Evolutionary conservation across 495 filamentous ascomycete genomes (phyloP), one percentile per base, ranked within the genome.

Genomic region (Stereocaulon alpinum): DNA sequence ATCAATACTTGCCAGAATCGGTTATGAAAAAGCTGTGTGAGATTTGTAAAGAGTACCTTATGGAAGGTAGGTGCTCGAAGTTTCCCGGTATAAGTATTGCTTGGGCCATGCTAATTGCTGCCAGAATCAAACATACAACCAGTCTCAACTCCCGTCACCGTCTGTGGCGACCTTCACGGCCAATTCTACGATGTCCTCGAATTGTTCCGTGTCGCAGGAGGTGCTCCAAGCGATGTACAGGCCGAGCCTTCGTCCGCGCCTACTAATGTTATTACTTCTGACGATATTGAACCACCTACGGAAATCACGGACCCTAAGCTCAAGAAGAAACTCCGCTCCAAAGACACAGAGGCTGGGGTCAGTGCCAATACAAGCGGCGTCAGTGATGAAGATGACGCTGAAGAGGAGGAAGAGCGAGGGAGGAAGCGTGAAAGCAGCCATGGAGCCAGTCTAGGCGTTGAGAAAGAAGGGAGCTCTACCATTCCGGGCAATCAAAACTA

Each of bases 1-100:
- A 94, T 78, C 91, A 95, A 69, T 96, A 96, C 70, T 81, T 98
- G 18, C 91, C 92, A 6, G 93, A 98, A 74, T 73, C 83, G 43
- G 89, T 91, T 66, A 98, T 98, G 93, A 98, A 98, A 76, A 87
- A 94, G 71, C 80, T 98, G 18, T 98, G 93, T 73, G 93, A 98
- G 76, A 94, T 95, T 61, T 92, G 96, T 61, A 98, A 98, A 77
- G 94, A 97, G 72, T 91, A 85, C 61, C 78, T 97, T 66, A 97
- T 98, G 92, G 94, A 98, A 78, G 88, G 88, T 90, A 69, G 66
- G 78, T 61, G 47, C 14, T 40, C 5, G n/a, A 37, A 41, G 34
- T 48, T 24, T 15, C 15, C 17, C 4, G 55, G 22, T 18, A 48
- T 27, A 44, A 47, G 37, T 10, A 14, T 20, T 20, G 3, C 22